Percentiles rank a stretch among this genome's conserved stretches.
These are phyloP conservation scores for Rhynchosporium agropyri DNA, from an alignment of 2,329 filamentous ascomycete genomes.

Conservation along the genomic window DNA sequence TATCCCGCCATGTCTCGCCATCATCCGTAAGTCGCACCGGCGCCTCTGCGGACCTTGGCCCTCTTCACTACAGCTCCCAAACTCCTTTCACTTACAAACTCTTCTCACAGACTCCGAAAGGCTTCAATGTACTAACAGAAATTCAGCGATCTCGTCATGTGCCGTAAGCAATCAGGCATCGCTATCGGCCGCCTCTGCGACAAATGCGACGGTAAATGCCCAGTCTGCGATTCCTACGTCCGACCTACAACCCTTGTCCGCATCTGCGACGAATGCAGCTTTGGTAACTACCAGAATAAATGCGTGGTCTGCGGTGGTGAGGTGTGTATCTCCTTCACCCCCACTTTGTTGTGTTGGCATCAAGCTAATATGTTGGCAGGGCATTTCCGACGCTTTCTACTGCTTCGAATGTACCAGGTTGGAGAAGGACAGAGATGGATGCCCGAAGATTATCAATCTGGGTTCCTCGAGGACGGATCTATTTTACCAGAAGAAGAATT, in stretches of 20 bases:
- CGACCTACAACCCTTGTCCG: constrained; percentile 95
- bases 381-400: constrained; percentile 98
- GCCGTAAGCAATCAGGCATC: constrained; percentile 97
- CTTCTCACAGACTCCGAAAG: background rate
- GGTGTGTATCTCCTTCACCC: constrained; percentile 25
- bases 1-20: constrained; percentile 41
- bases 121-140: constrained; percentile 26
- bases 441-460: constrained; percentile 98
- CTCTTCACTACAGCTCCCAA: background rate
- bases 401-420: constrained; percentile 98
- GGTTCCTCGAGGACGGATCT: constrained; percentile 95
- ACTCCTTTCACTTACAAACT: background rate
- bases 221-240: constrained; percentile 98
- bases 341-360: background rate
- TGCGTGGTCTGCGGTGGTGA: constrained; percentile 98
- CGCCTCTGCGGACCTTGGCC: constrained; percentile 21
- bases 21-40: constrained; percentile 66
- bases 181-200: constrained; percentile 98
- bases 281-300: constrained; percentile 99
- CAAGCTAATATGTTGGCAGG: constrained; percentile 46
- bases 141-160: constrained; percentile 92
- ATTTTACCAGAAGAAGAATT: constrained; percentile 64
- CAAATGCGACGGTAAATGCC: constrained; percentile 99
- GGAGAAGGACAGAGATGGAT: constrained; percentile 96
- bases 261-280: constrained; percentile 99